A percentile compares a stretch with the other conserved stretches of the same genome.
Evolutionary conservation across 1,139 yeast species (phyloP).

Genomic region (Pichia sp.): DNA sequence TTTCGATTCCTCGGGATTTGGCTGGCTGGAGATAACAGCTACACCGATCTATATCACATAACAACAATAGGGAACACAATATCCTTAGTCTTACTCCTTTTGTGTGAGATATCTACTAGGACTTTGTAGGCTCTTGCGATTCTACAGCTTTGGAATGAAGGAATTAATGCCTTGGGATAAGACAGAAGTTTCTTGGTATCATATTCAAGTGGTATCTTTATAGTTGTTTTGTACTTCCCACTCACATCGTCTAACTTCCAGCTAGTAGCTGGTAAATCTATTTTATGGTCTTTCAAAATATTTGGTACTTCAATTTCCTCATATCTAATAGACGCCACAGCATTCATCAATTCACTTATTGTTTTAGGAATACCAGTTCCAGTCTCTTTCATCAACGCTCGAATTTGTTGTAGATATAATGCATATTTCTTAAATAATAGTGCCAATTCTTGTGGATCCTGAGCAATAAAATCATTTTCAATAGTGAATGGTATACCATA

Average conservation of each 20-base stretch:
- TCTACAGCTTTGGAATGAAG: background rate
- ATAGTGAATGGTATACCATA: slow-evolving; percentile 23
- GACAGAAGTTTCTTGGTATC: background rate
- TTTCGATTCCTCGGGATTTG: no score
- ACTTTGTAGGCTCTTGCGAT: background rate
- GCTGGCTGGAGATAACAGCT: no score
- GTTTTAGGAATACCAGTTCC: slow-evolving; percentile 11
- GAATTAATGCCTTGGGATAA: background rate
- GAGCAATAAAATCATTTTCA: slow-evolving; percentile 18
- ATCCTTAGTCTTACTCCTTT: background rate
- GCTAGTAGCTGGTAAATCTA: background rate
- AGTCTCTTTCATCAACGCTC: slow-evolving; percentile 1
- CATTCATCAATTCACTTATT: slow-evolving; percentile 3
- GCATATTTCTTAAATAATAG: slow-evolving; percentile 2
- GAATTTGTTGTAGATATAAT: slow-evolving; percentile 9
- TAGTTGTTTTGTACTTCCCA: no score
- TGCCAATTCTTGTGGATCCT: slow-evolving; percentile 3
- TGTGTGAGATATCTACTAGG: background rate
- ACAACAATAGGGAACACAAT: no score
- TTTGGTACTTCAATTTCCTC: slow-evolving; percentile 4
- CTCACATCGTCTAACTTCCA: slow-evolving; percentile 6
- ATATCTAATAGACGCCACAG: slow-evolving; percentile 7
- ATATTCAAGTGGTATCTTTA: background rate
- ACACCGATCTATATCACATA: no score
- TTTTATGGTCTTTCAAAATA: slow-evolving; percentile 3